These are phyloP conservation scores for Pythium utonaiense DNA, from an alignment of 352 stramenopile species.

Conservation along the genomic window DNA sequence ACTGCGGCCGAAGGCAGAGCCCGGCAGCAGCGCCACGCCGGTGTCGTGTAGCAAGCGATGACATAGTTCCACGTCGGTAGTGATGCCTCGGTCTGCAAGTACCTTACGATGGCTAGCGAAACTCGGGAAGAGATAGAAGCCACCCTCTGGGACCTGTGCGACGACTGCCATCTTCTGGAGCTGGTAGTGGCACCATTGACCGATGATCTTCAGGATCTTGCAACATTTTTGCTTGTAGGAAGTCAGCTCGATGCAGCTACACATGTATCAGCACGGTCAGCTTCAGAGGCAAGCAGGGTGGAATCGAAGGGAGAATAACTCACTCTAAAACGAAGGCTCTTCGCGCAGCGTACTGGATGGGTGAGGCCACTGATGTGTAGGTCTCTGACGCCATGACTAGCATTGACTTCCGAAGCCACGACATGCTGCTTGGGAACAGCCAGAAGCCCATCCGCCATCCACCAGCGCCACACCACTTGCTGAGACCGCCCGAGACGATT, in stretches of 20 bases:
- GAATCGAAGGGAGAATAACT: conserved; percentile 10
- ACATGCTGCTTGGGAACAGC: conserved; percentile 74
- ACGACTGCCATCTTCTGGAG: conserved; percentile 83
- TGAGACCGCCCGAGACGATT: conserved; percentile 83
- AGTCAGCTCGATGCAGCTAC: conserved; percentile 68
- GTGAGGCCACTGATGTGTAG: conserved; percentile 83
- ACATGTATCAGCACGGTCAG: not conserved
- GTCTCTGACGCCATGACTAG: conserved; percentile 88
- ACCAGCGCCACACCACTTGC: conserved; percentile 86
- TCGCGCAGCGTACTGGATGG: conserved; percentile 81
- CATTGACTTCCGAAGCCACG: conserved; percentile 84
- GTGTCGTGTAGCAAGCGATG: conserved; percentile 79
- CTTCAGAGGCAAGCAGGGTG: not conserved
- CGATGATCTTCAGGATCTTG: conserved; percentile 80
- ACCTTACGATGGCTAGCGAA: conserved; percentile 70
- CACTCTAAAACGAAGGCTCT: conserved; percentile 78
- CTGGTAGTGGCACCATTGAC: conserved; percentile 78
- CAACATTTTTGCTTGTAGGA: conserved; percentile 82
- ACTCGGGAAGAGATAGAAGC: conserved; percentile 85
- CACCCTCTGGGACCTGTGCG: conserved; percentile 66
- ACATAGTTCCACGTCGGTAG: conserved; percentile 71
- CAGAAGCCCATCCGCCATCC: conserved; percentile 89
- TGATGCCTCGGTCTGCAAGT: conserved; percentile 55
- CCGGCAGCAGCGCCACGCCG: conserved; percentile 79
- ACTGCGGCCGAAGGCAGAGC: conserved; percentile 77